phyloP scores from a whole-genome alignment of 192 early-diverging fungal genomes.

The Pilaira anomala region DNA sequence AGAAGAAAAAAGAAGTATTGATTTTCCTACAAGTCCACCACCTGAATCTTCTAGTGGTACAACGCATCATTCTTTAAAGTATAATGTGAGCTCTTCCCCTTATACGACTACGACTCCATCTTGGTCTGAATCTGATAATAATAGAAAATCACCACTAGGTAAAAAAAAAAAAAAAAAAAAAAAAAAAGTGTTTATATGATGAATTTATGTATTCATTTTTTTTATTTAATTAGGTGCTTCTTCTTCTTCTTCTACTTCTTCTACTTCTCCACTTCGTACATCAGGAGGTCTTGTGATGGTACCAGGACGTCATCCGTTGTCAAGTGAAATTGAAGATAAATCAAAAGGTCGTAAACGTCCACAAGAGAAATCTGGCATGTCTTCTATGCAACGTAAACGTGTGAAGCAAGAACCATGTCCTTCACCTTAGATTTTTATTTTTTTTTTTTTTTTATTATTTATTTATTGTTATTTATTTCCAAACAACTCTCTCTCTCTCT shows the following conservation, averaged over 20 bases:
- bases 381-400: constrained; percentile 1
- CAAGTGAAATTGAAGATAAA: constrained; percentile 6
- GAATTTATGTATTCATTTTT: background rate
- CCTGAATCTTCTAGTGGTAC: background rate
- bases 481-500: no score
- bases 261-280: constrained; percentile 8
- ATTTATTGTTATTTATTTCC: background rate
- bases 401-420: background rate
- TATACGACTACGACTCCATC: background rate
- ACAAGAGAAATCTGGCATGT: no score
- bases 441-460: background rate
- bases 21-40: constrained; percentile 18
- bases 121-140: background rate
- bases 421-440: background rate
- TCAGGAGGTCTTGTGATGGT: constrained; percentile 5
- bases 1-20: background rate
- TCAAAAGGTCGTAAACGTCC: background rate
- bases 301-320: constrained; percentile 9
- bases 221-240: background rate
- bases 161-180: background rate
- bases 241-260: background rate
- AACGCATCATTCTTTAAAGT: background rate
- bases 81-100: background rate
- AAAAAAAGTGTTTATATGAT: no score
- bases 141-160: background rate